A percentile compares a stretch with the other conserved stretches of the same genome.
Evolutionary conservation across 495 filamentous ascomycete species (phyloP).

Genomic region (Parmelia sp.): DNA sequence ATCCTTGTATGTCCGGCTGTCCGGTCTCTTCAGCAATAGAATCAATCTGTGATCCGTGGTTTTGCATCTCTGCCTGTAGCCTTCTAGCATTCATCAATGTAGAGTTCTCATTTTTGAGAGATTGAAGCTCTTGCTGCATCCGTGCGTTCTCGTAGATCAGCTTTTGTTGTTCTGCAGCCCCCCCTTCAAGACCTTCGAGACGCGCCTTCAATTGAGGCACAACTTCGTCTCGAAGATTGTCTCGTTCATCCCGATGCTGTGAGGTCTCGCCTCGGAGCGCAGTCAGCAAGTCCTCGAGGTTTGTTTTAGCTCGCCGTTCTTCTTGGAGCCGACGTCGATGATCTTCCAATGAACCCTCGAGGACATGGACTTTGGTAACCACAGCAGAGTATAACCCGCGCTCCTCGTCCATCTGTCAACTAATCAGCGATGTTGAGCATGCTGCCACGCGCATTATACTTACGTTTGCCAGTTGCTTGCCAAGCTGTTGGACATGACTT

Average conservation of each 20-base stretch:
- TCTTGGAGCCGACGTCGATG: slow-evolving; percentile 72
- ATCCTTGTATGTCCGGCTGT: slow-evolving; percentile 26
- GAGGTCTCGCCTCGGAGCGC: slow-evolving; percentile 78
- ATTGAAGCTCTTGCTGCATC: slow-evolving; percentile 73
- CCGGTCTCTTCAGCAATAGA: slow-evolving; percentile 59
- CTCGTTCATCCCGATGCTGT: slow-evolving; percentile 77
- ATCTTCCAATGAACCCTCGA: slow-evolving; percentile 75
- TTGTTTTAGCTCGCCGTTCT: slow-evolving; percentile 83
- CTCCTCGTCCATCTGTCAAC: slow-evolving; percentile 38
- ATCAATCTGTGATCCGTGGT: slow-evolving; percentile 48
- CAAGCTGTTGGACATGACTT: slow-evolving; percentile 70
- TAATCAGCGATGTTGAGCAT: slow-evolving; percentile 5
- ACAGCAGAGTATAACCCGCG: slow-evolving; percentile 24
- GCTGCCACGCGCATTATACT: slow-evolving; percentile 11
- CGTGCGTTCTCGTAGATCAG: slow-evolving; percentile 68
- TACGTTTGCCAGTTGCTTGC: slow-evolving; percentile 62
- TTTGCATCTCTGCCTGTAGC: slow-evolving; percentile 47
- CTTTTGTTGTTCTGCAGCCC: slow-evolving; percentile 58
- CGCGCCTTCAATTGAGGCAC: slow-evolving; percentile 65
- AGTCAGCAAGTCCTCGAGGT: slow-evolving; percentile 83
- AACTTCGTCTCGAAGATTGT: slow-evolving; percentile 83
- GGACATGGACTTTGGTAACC: slow-evolving; percentile 57
- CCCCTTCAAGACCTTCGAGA: slow-evolving; percentile 69
- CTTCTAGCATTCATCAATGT: slow-evolving; percentile 48
- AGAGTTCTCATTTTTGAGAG: slow-evolving; percentile 54